These are phyloP conservation scores for Mallotus repandus DNA, from an alignment of 441 rosid species.

Conservation along the genomic window DNA sequence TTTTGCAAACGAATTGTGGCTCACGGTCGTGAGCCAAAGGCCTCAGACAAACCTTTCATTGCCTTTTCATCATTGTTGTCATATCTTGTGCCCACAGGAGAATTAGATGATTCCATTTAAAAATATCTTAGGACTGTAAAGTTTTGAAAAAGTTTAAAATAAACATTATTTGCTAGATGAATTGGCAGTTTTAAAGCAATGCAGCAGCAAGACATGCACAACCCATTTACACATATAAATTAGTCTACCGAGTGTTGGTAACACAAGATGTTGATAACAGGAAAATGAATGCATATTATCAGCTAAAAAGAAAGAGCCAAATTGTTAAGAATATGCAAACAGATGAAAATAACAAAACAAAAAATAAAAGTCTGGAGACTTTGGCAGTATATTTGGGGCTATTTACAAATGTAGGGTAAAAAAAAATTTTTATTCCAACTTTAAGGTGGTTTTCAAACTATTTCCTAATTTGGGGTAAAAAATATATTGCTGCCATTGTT, in stretches of 20 bases:
- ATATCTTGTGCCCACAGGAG: slow-evolving; percentile 15
- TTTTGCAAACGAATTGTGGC: too few species aligned
- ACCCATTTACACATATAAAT: neutral
- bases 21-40: slow-evolving; percentile 49
- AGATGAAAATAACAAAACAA: neutral
- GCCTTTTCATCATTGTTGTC: slow-evolving; percentile 40
- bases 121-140: slow-evolving; percentile 7
- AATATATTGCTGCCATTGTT: too few species aligned
- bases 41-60: slow-evolving; percentile 46
- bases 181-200: neutral
- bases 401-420: too few species aligned
- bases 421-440: too few species aligned
- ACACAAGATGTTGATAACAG: neutral
- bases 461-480: too few species aligned
- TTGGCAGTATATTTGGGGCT: neutral
- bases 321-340: neutral
- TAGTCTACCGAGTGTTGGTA: too few species aligned
- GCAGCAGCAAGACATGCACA: neutral
- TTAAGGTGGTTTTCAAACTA: too few species aligned
- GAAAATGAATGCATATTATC: neutral
- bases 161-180: neutral
- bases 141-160: neutral
- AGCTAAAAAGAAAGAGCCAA: neutral
- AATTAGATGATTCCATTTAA: slow-evolving; percentile 44
- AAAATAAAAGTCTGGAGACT: neutral